Evolutionary conservation across 106 monocot species (phyloP).

Genomic region (Dactylorhiza incarnata): DNA sequence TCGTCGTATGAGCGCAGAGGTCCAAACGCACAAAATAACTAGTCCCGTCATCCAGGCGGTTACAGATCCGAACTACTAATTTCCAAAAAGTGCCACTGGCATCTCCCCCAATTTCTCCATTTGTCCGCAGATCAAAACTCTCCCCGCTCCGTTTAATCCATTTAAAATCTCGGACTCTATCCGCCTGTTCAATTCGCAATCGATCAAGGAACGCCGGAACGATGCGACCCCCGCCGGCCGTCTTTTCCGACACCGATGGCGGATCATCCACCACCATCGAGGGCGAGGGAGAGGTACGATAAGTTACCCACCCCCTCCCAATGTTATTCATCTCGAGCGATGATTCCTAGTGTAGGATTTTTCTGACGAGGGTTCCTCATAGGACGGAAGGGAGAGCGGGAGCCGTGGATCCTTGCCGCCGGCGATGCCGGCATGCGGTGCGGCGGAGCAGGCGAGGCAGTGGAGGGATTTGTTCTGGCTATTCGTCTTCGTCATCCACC

Average conservation of each 20-base stretch:
- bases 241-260: slow-evolving; percentile 16
- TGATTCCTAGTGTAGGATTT: background rate
- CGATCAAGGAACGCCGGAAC: background rate
- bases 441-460: slow-evolving; percentile 26
- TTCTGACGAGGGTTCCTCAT: background rate
- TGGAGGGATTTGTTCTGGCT: slow-evolving; percentile 98
- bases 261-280: slow-evolving; percentile 3
- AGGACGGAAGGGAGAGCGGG: slow-evolving; percentile 17
- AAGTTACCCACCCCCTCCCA: no score
- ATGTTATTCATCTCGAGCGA: background rate
- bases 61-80: background rate
- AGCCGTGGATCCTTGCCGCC: slow-evolving; percentile 16
- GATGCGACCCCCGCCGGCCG: background rate
- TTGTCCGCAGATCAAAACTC: background rate
- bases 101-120: background rate
- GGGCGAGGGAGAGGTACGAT: slow-evolving; percentile 13
- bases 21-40: background rate
- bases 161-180: no score
- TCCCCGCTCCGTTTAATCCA: no score
- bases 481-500: slow-evolving; percentile 59
- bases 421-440: background rate
- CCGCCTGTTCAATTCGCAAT: background rate
- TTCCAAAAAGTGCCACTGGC: background rate
- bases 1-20: background rate
- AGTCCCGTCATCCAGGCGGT: background rate